Base-by-base conservation (phyloP, 2,329 filamentous ascomycete species). In the Nannizziopsis arthrosporioides region DNA sequence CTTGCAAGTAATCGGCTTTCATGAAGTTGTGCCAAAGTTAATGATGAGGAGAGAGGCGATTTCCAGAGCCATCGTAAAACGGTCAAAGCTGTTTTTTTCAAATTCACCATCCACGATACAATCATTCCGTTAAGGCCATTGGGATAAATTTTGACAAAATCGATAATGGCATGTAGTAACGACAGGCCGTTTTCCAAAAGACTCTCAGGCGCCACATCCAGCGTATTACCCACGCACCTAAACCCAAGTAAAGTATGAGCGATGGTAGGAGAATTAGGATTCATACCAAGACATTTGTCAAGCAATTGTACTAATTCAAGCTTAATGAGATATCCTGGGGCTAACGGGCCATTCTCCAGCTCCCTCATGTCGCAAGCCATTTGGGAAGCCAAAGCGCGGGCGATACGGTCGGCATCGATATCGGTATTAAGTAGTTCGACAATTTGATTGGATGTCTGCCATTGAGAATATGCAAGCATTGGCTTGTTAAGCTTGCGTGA, bases 221-320 rank as follows among this genome's bases (percentile, higher is more conserved):
- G 71, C 8, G 76, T 75, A 53, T 80, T 81, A 32, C 82, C 77
- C 38, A 80, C 78, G 58, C 87, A 93, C 48, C 77, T 77, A 63
- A 98, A 95, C 0, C 92, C 92, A 4, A 98, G 78, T 1, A 98
- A 72, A 40, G 94, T 74, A 63, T 98, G 93, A 0, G 90, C 92
- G 55, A 98, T 82, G 1, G 84, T 93, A 3, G 92, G 89, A 56
- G 81, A 78, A 56, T 83, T 77, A 1, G 84, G 81, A 19, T 82
- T 83, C 31, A 83, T 80, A 47, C 77, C 75, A 2, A 98, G 73
- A 60, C 86, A 94, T 47, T 81, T 78, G 56, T 85, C 84, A 34
- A 99, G 70, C 58, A 98, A 90, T 54, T 90, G 83, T 5, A 98
- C 74, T 17, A 96, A 81, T 51, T 83, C 84, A 46, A 85, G 73